A percentile compares a stretch with the other conserved stretches of the same genome.
These are phyloP conservation scores for Baudoinia panamericana DNA, from an alignment of 495 filamentous ascomycete species.

Conservation along the genomic window DNA sequence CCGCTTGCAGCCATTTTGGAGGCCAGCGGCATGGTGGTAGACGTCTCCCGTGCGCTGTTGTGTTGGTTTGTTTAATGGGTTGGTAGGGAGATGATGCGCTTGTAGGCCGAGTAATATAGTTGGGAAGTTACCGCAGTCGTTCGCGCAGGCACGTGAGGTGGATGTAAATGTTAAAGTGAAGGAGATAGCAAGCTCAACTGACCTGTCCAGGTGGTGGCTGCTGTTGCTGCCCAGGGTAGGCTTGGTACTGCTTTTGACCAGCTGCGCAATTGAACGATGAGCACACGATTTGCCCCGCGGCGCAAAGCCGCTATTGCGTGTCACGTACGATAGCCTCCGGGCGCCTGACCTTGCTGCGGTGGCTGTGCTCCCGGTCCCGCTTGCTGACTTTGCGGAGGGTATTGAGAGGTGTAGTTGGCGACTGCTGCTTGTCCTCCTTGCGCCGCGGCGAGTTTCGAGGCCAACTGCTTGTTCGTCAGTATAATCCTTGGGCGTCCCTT, in stretches of 20 bases:
- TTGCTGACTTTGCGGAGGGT: constrained; percentile 4
- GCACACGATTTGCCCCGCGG: neutral
- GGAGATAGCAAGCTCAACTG: constrained; percentile 7
- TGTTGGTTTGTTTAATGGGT: constrained; percentile 1
- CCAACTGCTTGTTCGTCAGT: constrained; percentile 20
- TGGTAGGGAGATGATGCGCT: neutral
- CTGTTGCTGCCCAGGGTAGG: too few relatives aligned
- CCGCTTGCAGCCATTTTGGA: constrained; percentile 15
- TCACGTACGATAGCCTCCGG: constrained; percentile 15
- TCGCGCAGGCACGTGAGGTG: neutral
- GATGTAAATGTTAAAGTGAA: neutral
- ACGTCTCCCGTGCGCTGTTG: too few relatives aligned
- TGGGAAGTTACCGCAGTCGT: neutral
- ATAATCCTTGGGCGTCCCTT: neutral
- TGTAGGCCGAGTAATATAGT: neutral
- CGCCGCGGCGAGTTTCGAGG: constrained; percentile 21
- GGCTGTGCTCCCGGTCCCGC: constrained; percentile 12
- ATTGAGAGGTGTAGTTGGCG: constrained; percentile 5
- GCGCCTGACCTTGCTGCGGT: neutral
- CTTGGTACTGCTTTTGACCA: too few relatives aligned
- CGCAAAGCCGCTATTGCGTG: neutral
- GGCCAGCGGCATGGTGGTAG: constrained; percentile 14
- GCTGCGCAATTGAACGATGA: constrained; percentile 15
- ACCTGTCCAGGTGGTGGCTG: too few relatives aligned
- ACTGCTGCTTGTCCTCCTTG: constrained; percentile 14